phyloP scores from a whole-genome alignment of 1,284 basidiomycete genomes.

The Thecaphora thlaspeos region DNA sequence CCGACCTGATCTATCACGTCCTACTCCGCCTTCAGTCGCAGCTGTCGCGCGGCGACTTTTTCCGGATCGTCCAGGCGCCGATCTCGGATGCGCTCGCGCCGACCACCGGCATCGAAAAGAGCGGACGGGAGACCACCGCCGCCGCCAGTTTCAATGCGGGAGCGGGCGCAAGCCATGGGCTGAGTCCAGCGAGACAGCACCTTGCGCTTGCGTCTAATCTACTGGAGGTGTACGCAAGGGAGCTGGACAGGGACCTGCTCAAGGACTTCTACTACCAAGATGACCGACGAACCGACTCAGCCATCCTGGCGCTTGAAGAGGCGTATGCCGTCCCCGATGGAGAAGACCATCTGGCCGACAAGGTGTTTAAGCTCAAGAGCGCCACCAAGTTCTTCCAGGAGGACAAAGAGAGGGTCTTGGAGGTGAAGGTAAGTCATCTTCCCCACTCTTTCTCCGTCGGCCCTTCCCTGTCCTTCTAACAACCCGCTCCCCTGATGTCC shows the following conservation, averaged over 20 bases:
- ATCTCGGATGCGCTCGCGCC: constrained; percentile 25
- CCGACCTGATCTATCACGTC: constrained; percentile 67
- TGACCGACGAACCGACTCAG: constrained; percentile 88
- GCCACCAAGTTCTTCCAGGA: constrained; percentile 91
- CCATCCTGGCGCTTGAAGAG: constrained; percentile 78
- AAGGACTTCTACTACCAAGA: constrained; percentile 98
- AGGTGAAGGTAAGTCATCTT: constrained; percentile 70
- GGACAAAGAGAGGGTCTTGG: constrained; percentile 84
- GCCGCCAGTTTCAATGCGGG: too few relatives aligned
- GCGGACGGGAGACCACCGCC: background rate
- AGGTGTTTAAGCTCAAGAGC: constrained; percentile 71
- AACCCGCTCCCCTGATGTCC: constrained; percentile 1
- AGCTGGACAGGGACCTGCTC: constrained; percentile 76
- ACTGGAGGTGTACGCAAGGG: constrained; percentile 50
- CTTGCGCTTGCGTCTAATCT: constrained; percentile 43
- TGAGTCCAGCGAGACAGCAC: constrained; percentile 29
- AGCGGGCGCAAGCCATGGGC: constrained; percentile 5
- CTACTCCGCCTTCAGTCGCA: constrained; percentile 64
- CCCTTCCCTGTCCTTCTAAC: background rate
- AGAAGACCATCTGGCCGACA: constrained; percentile 53
- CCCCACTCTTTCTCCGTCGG: background rate
- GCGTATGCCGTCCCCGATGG: constrained; percentile 10
- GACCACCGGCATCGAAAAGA: background rate
- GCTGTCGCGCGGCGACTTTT: constrained; percentile 85
- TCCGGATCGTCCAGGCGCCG: constrained; percentile 76